Base-by-base conservation (phyloP, 352 stramenopile species). In the Globisporangium parvum region DNA sequence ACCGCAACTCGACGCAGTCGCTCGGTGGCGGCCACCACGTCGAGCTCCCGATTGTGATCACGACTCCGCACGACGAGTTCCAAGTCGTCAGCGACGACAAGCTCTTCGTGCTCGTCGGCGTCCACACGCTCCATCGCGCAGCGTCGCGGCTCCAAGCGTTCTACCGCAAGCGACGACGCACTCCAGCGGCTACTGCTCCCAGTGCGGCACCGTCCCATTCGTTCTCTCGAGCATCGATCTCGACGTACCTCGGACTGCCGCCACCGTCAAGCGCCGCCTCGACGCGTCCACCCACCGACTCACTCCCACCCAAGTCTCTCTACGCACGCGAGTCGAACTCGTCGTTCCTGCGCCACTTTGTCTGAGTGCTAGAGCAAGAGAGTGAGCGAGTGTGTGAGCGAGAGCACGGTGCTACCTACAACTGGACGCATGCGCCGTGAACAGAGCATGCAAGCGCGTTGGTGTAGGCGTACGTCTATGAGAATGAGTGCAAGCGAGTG, bases 31-130 rank as follows among this genome's bases (percentile, higher is more conserved):
- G 65, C 15, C 54, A 71, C n/a, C 60, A 55, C 0, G 70, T 86
- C 1, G 67, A 89, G 50, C 53, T 94, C 14, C 85, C 79, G 4
- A 89, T 92, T 24, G 80, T 92, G 17, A 80, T 94, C 54, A 85
- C 82, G 28, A 87, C 80, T 0, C 85, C 81, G 6, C 74, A 78
- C 47, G 65, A 67, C 3, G 48, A 71, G 24, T 69, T 91, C 6
- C 23, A 77, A 15, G 77, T 94, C 37, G 51, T 75, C 3, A 66
- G 59, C 41, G 75, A 56, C 33, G 84, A 94, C 63, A 53, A 60
- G 5, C 26, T 94, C 3, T 88, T 86, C n/a, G 73, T 94, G 40
- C 63, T 94, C 23, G 75, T 90, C 31, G 84, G 84, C 46, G 68
- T 75, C 23, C 77, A 91, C 55, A 91, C 82, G 5, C 62, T 94